Percentiles rank a stretch among this genome's conserved stretches.
Conservation (phyloP, 1,284 basidiomycete species). For the Fomes fomentarius region DNA sequence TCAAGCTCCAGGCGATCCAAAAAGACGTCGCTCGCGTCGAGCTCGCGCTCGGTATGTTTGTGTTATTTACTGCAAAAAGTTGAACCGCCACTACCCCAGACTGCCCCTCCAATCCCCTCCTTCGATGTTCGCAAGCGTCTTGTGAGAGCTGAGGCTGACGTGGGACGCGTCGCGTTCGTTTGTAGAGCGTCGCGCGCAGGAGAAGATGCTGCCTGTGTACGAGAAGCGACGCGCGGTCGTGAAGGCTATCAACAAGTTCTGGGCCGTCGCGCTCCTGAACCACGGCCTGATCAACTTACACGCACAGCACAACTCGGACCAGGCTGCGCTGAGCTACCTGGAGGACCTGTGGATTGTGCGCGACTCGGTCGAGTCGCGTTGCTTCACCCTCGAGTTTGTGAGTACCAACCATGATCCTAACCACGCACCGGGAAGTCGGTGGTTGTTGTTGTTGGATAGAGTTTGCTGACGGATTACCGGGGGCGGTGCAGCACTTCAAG, state of each 20-base stretch:
- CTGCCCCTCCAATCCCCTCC: neutral
- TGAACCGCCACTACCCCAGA: neutral
- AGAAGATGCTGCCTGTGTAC: slow-evolving; percentile 61
- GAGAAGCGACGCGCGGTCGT: slow-evolving; percentile 67
- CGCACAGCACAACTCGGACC: slow-evolving; percentile 70
- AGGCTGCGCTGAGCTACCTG: slow-evolving; percentile 73
- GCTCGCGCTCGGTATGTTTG: slow-evolving; percentile 65
- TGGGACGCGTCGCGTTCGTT: slow-evolving; percentile 6
- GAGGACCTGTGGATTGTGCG: slow-evolving; percentile 81
- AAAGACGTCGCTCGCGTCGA: slow-evolving; percentile 71
- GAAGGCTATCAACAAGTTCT: slow-evolving; percentile 74
- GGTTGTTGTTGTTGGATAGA: too few relatives aligned
- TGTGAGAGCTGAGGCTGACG: slow-evolving; percentile 7
- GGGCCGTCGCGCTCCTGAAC: slow-evolving; percentile 79
- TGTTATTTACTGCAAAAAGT: neutral
- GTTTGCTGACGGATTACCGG: slow-evolving; percentile 10
- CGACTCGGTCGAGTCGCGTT: slow-evolving; percentile 66
- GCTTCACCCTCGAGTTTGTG: slow-evolving; percentile 82
- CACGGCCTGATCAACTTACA: slow-evolving; percentile 61
- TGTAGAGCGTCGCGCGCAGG: slow-evolving; percentile 65
- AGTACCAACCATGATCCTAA: slow-evolving; percentile 35
- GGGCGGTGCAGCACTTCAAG: slow-evolving; percentile 65
- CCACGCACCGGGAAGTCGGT: neutral
- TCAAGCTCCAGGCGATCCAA: slow-evolving; percentile 62
- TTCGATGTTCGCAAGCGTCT: neutral